These are phyloP conservation scores for Cicer pinnatifidum DNA, from an alignment of 306 rosid species.

Conservation along the genomic window DNA sequence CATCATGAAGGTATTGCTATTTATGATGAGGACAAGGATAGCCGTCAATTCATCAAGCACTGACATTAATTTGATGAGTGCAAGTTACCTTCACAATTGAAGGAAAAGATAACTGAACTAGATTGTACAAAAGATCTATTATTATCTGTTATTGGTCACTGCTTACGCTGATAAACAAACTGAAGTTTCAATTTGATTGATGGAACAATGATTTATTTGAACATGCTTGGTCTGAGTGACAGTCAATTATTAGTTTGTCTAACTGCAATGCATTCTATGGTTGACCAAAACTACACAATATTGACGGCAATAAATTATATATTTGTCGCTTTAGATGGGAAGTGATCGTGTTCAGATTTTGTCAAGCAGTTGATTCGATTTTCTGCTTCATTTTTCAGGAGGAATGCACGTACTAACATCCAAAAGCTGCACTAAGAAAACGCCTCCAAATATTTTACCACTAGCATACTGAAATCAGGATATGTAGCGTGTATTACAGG, in stretches of 20 bases:
- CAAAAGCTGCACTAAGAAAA: conserved; percentile 38
- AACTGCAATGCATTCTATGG: background rate
- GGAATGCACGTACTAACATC: conserved; percentile 42
- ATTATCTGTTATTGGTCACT: background rate
- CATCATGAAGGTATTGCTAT: background rate
- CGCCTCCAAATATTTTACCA: conserved; percentile 28
- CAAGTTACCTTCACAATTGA: background rate
- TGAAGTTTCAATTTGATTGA: conserved; percentile 8
- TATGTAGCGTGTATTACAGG: conserved; percentile 23
- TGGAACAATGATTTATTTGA: background rate
- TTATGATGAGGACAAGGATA: background rate
- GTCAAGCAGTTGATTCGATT: conserved; percentile 38
- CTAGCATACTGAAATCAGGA: conserved; percentile 41
- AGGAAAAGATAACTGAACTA: conserved; percentile 19
- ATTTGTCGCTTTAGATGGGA: background rate
- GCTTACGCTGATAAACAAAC: conserved; percentile 8
- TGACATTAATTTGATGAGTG: background rate
- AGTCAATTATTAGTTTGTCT: conserved; percentile 11
- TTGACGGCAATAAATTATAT: background rate
- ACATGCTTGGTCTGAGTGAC: background rate
- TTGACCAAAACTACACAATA: conserved; percentile 2
- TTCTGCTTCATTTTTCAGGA: conserved; percentile 54
- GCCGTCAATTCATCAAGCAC: conserved; percentile 4
- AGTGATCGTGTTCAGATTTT: background rate
- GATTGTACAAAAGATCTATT: background rate